Evolutionary conservation across 31 red algal genomes (phyloP), one percentile per base, ranked within the genome.

Genomic region (Endocladia muricata): DNA sequence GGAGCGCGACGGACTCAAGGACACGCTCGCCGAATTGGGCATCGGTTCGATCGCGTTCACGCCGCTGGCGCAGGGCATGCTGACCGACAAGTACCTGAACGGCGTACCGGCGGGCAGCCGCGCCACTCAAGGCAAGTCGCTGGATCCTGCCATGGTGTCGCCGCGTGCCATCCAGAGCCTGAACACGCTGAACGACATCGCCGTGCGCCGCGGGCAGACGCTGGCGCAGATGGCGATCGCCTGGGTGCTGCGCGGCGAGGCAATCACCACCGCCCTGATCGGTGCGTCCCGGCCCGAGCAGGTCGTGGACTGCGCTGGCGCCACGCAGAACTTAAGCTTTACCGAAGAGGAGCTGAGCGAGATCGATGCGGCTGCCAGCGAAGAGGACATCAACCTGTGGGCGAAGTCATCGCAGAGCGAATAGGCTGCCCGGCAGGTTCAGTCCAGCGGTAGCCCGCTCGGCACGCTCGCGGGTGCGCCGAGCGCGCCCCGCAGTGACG

Each of bases 211-310:
- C 8, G 38, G 38, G 9, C 66, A 70, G 26, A 48, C 66, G 15
- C 30, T 70, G 13, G 66, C 66, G 8, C 66, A 70, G 32, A 70
- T 70, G 66, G 66, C 66, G 30, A 8, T 70, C 13, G 66, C 66
- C 25, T 70, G 66, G 66, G 30, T 70, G 25, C 66, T 70, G 17
- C 30, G 38, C n/a, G 15, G 47, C 26, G 15, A 7, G 11, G 38
- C 15, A 6, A 42, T 70, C 7, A 70, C 66, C 30, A 70, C 15
- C 13, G 66, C 38, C n/a, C 25, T 70, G 7, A 47, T 70, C 38
- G 66, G 66, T 7, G 66, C 38, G 8, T 23, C 15, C 47, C 8
- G 25, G 13, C 17, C 38, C 6, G 9, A 39, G 37, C 66, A 70
- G 38, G 13, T 70, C 15, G 7, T 8, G 17, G 66, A 70, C 38